phyloP scores from a whole-genome alignment of 2,329 filamentous ascomycete genomes.

The Trichoderma breve region DNA sequence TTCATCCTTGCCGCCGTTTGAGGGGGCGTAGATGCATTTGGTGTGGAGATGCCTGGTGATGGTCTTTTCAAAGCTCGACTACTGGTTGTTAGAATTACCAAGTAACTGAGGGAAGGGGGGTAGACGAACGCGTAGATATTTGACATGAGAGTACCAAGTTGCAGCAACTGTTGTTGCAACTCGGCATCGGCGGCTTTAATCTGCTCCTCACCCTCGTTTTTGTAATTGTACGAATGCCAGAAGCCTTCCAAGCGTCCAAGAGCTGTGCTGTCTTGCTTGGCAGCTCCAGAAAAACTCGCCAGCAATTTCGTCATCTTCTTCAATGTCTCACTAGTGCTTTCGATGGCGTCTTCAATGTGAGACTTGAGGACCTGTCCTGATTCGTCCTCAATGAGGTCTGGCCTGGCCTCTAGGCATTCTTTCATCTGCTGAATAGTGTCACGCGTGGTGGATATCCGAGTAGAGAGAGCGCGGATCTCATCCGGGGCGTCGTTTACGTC shows the following conservation, averaged over 20 bases:
- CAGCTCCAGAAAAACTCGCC: conserved; percentile 29
- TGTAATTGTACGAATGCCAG: conserved; percentile 36
- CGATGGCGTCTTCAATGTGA: conserved; percentile 32
- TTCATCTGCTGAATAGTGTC: conserved; percentile 36
- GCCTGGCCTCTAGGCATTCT: conserved; percentile 28
- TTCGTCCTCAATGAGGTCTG: conserved; percentile 34
- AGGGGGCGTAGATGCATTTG: background rate
- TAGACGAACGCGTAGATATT: conserved; percentile 35
- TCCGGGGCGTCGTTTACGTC: conserved; percentile 33
- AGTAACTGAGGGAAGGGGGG: no score
- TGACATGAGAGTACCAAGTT: conserved; percentile 32
- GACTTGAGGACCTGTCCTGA: conserved; percentile 28
- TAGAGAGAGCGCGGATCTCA: conserved; percentile 31
- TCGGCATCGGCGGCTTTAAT: conserved; percentile 31
- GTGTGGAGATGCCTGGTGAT: conserved; percentile 5
- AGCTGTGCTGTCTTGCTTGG: conserved; percentile 23
- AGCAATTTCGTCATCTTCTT: conserved; percentile 33
- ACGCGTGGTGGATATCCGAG: conserved; percentile 30
- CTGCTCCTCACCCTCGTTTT: conserved; percentile 34
- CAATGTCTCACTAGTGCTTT: conserved; percentile 28
- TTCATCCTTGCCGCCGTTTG: background rate
- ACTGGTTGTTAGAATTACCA: background rate
- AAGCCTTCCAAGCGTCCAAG: conserved; percentile 30
- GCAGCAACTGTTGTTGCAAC: conserved; percentile 31
- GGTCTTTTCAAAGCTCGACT: conserved; percentile 33